Conservation (phyloP, 1,284 basidiomycete genomes). For the Trichosporon ovoides region DNA sequence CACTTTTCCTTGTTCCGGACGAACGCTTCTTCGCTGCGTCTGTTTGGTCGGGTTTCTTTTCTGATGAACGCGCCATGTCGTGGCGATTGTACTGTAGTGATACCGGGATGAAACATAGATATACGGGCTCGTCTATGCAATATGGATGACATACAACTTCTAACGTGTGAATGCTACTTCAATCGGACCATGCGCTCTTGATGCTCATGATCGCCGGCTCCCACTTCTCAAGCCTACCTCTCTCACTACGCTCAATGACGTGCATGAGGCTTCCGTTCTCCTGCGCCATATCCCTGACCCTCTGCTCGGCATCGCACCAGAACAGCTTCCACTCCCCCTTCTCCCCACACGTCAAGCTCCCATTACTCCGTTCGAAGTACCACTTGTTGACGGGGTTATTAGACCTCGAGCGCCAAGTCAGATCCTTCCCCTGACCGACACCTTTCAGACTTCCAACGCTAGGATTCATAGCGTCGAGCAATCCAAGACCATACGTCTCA, state of each 20-base stretch:
- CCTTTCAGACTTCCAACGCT: constrained; percentile 83
- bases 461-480: constrained; percentile 89
- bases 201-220: constrained; percentile 66
- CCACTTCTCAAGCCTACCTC: constrained; percentile 70
- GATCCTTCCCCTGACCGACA: constrained; percentile 79
- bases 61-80: constrained; percentile 10
- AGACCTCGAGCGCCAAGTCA: constrained; percentile 89
- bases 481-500: constrained; percentile 93
- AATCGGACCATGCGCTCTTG: constrained; percentile 66
- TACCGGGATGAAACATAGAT: constrained; percentile 20
- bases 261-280: constrained; percentile 51
- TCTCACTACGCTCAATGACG: constrained; percentile 77
- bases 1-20: constrained; percentile 2
- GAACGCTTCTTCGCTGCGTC: not conserved
- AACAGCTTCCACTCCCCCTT: constrained; percentile 80
- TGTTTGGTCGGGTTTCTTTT: not conserved
- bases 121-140: not conserved
- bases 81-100: constrained; percentile 24
- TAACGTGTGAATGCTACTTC: no score
- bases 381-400: constrained; percentile 98
- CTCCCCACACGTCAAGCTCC: constrained; percentile 58
- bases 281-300: constrained; percentile 36
- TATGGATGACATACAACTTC: constrained; percentile 3
- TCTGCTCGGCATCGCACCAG: constrained; percentile 91
- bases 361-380: constrained; percentile 95